Evolutionary conservation across 331 rosid genomes (phyloP), one percentile per base, ranked within the genome.

Genomic region (Pyrus hybrid): DNA sequence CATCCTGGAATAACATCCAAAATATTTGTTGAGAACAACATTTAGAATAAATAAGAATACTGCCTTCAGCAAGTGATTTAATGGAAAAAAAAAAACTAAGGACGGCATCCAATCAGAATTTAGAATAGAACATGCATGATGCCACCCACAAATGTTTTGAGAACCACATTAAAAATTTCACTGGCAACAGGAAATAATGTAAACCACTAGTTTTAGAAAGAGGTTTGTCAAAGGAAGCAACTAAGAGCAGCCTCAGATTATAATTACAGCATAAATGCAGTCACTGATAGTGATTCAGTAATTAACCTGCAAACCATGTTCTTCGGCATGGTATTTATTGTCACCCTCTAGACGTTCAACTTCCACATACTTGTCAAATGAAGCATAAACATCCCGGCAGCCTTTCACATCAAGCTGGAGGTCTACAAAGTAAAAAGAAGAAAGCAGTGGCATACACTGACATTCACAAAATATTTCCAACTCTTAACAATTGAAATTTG

Each of bases 381-480:
- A 92, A 67, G 88, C 96, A 80, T 90, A 92, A 72, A 92, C 97
- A 83, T 92, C 91, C 29, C 79, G 81, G 77, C 96, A 92, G 20
- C 97, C 97, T 84, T 92, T 90, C 47, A 92, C 96, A 80, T 92
- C 96, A 30, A 92, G 97, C 81, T 92, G 96, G 74, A 92, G 96
- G 67, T 92, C 97, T 92, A 76, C 73, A 63, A 74, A 17, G 73
- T 5, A 79, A 43, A 8, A 73, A 67, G 49, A 13, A 75, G 33
- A 58, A 54, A 23, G 28, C 26, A 67, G 71, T 30, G 16, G 67
- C 77, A 73, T 68, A 53, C 32, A 62, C 41, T 53, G 63, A 49
- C 61, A 62, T 67, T 32, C 23, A 68, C 7, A 22, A 76, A 37
- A 9, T 61, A 58, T 30, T 35, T 63, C 56, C 22, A 70, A 45